phyloP scores from a whole-genome alignment of 352 stramenopile species.

The Albugo laibachii region DNA sequence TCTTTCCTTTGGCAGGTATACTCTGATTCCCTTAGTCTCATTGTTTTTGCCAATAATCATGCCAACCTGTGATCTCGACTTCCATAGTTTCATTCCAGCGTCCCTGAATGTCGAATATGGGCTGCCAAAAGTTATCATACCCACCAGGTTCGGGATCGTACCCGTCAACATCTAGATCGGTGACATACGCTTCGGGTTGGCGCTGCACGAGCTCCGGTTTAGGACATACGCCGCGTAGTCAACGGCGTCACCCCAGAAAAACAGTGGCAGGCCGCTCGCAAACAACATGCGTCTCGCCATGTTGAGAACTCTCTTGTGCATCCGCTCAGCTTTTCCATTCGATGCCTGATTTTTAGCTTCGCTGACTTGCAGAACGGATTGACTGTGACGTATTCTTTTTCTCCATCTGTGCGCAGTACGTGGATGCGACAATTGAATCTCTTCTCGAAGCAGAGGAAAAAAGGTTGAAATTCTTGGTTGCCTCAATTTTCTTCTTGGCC shows the following conservation, averaged over 20 bases:
- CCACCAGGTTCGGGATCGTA: background rate
- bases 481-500: background rate
- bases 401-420: background rate
- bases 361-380: background rate
- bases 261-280: background rate
- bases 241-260: background rate
- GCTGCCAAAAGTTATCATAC: background rate
- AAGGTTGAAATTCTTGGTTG: background rate
- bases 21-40: background rate
- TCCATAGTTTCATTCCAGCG: no score
- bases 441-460: background rate
- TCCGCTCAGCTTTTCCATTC: background rate
- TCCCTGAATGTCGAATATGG: background rate
- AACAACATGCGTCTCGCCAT: background rate
- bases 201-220: background rate
- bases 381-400: background rate
- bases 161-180: background rate
- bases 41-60: slow-evolving; percentile 1
- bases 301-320: background rate
- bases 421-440: background rate
- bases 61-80: background rate
- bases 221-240: no score
- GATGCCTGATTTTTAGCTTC: background rate
- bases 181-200: background rate
- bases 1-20: background rate